Evolutionary conservation across 768 basidiomycete genomes (phyloP), one percentile per base, ranked within the genome.

Genomic region (Kondoa malvinella): DNA sequence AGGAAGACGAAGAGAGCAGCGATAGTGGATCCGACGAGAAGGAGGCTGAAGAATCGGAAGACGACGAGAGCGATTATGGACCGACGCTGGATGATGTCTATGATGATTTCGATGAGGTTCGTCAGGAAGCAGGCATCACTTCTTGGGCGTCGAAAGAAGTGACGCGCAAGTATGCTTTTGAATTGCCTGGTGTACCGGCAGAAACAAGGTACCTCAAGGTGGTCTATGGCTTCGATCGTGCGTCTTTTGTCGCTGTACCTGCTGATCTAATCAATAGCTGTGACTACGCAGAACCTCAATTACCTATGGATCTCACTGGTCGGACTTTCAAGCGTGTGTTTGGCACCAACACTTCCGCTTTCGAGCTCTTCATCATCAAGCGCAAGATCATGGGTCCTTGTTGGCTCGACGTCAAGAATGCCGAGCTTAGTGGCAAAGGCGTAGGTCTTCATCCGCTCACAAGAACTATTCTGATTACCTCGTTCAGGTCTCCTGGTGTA

Each of bases 301-400:
- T 99, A 26, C 87, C 89, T 0, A 79, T 80, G 70, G 84, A 83
- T 34, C 83, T 86, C 2, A 83, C 83, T 56, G 90, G 88, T 60
- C 85, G 88, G 8, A 92, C 88, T 64, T 92, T 96, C 75, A 81
- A 84, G 34, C 84, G 83, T 67, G 85, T 97, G 14, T 87, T 97
- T 72, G 95, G 95, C 15, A 87, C 92, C 1, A 92, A 85, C 71
- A 94, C 92, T 3, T 89, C 80, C 65, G 87, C 94, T 0, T 99
- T 99, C 72, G 95, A 97, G 76, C 79, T 90, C 12, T 83, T 99
- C 25, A 92, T 92, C 1, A 73, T 97, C 59, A 97, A 97, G 77
- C 85, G 92, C 33, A 95, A 92, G 78, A 95, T 97, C 67, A 96
- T 96, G 92, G 95, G 95, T 0, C 92, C 95, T 0, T 97, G 95